Evolutionary conservation across 257 asterid species (phyloP).

Genomic region (Mentha longifolia): DNA sequence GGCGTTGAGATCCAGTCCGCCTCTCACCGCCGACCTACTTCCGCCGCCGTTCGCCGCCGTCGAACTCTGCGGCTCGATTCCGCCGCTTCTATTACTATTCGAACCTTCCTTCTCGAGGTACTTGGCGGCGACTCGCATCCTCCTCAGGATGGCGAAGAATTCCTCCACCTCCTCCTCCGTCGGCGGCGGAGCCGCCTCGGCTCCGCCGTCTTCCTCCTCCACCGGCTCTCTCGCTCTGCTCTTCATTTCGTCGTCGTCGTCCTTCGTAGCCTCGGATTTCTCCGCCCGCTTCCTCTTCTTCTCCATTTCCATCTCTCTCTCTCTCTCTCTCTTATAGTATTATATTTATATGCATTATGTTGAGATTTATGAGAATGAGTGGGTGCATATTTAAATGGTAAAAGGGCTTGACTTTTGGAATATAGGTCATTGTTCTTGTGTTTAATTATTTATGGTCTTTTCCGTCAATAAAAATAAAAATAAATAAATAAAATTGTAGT

Average conservation of each 20-base stretch:
- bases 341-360: background rate
- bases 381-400: background rate
- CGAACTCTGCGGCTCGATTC: background rate
- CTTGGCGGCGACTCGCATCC: conserved; percentile 55
- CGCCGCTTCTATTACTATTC: conserved; percentile 14
- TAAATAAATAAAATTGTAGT: no score
- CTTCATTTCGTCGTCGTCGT: conserved; percentile 4
- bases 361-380: background rate
- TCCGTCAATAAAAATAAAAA: no score
- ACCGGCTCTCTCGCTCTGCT: conserved; percentile 1
- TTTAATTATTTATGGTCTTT: background rate
- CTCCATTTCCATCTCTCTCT: conserved; percentile 31
- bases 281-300: conserved; percentile 37
- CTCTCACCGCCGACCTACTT: conserved; percentile 3
- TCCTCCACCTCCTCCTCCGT: conserved; percentile 71
- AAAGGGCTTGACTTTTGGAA: conserved; percentile 33
- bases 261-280: conserved; percentile 22
- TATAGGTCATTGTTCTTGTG: conserved; percentile 8
- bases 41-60: conserved; percentile 28
- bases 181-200: conserved; percentile 32
- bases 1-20: conserved; percentile 44
- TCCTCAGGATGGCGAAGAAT: conserved; percentile 55
- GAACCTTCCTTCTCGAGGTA: conserved; percentile 46
- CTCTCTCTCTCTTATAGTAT: conserved; percentile 11
- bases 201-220: conserved; percentile 22